These are phyloP conservation scores for Colletotrichum tropicale DNA, from an alignment of 2,329 filamentous ascomycete genomes.

Conservation along the genomic window DNA sequence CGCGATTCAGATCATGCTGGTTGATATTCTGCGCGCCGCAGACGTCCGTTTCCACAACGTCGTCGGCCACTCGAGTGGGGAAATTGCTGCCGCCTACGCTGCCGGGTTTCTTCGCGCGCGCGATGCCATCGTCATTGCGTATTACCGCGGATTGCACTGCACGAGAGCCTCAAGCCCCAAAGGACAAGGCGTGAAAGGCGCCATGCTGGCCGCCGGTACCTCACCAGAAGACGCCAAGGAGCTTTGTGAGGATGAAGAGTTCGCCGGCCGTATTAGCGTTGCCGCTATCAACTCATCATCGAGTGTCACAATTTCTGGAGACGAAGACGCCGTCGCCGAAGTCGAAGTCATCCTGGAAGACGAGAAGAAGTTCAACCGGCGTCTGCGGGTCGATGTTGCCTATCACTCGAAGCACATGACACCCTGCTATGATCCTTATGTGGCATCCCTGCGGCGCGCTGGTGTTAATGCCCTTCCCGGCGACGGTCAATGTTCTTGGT, in stretches of 20 bases:
- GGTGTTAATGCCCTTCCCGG: constrained; percentile 22
- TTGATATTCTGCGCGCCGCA: constrained; percentile 29
- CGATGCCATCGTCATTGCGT: constrained; percentile 29
- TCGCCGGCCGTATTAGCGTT: constrained; percentile 23
- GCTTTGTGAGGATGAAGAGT: not conserved
- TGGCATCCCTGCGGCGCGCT: not conserved
- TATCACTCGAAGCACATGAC: constrained; percentile 35
- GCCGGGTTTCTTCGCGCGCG: constrained; percentile 39
- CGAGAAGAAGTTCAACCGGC: constrained; percentile 20
- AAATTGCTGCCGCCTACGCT: constrained; percentile 56
- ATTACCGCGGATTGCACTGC: constrained; percentile 22
- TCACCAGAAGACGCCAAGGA: constrained; percentile 18
- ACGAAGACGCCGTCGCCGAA: constrained; percentile 28
- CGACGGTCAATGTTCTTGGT: constrained; percentile 20
- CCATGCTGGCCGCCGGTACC: constrained; percentile 28
- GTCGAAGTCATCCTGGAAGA: constrained; percentile 24
- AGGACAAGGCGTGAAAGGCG: constrained; percentile 11
- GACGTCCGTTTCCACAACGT: constrained; percentile 38
- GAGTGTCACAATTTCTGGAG: constrained; percentile 30
- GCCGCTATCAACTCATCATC: constrained; percentile 27
- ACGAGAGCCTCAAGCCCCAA: not conserved
- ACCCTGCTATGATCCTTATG: not conserved
- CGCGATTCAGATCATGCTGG: constrained; percentile 25
- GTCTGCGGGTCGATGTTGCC: constrained; percentile 28
- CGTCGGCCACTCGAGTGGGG: constrained; percentile 53